Evolutionary conservation across 208 protist species (phyloP).

Genomic region (Strigomonas culicis): DNA sequence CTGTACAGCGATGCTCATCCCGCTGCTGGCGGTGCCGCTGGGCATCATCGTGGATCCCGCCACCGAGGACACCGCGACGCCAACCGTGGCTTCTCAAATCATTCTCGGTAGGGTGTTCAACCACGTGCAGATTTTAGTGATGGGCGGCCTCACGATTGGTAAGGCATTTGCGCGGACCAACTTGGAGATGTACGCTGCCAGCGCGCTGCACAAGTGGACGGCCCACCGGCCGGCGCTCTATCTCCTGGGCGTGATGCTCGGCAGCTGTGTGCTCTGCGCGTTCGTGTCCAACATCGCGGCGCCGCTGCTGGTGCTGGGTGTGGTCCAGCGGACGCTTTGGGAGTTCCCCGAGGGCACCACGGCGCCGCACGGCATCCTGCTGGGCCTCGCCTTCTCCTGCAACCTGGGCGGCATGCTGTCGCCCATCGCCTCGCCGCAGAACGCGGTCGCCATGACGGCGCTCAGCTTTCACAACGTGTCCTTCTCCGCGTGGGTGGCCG

Average conservation of each 20-base stretch:
- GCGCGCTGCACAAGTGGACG: conserved; percentile 63
- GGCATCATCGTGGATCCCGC: conserved; percentile 69
- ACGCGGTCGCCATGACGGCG: conserved; percentile 86
- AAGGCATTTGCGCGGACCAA: conserved; percentile 83
- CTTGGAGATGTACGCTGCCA: conserved; percentile 84
- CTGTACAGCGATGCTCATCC: conserved; percentile 91
- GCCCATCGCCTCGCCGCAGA: conserved; percentile 93
- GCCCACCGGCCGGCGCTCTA: conserved; percentile 79
- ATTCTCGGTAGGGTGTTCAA: conserved; percentile 86
- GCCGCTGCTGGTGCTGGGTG: conserved; percentile 84
- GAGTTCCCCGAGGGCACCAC: conserved; percentile 80
- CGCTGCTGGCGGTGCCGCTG: conserved; percentile 80
- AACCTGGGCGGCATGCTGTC: conserved; percentile 95
- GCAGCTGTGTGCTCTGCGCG: conserved; percentile 77
- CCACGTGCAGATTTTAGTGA: conserved; percentile 90
- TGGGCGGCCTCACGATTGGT: conserved; percentile 90
- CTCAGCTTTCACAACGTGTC: conserved; percentile 77
- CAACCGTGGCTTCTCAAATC: conserved; percentile 69
- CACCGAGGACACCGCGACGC: conserved; percentile 39
- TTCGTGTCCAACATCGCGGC: conserved; percentile 92
- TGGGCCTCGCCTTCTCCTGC: conserved; percentile 92
- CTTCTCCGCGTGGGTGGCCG: conserved; percentile 80
- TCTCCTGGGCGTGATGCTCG: conserved; percentile 88
- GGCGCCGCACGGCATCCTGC: conserved; percentile 82
- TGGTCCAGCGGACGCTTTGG: conserved; percentile 84